Conservation (phyloP, 495 filamentous ascomycete genomes). For the Daldinia grandis region DNA sequence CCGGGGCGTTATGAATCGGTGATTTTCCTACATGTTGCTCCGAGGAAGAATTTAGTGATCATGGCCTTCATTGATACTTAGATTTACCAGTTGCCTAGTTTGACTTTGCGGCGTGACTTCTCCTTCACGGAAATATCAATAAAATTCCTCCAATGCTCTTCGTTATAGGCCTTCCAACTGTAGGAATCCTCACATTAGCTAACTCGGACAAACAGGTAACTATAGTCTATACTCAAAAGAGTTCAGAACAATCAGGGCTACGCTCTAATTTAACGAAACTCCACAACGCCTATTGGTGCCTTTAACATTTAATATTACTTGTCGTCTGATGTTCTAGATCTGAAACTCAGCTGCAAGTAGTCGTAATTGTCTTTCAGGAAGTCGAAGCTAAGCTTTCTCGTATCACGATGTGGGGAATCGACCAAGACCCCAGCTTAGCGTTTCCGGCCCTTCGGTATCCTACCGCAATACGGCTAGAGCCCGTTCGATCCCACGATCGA, state of each 20-base stretch:
- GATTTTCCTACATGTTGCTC: neutral
- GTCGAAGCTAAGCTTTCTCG: neutral
- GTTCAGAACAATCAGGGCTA: neutral
- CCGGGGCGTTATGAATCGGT: neutral
- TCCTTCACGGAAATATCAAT: neutral
- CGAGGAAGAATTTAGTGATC: neutral
- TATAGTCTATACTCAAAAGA: neutral
- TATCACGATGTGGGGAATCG: constrained; percentile 18
- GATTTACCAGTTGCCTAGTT: neutral
- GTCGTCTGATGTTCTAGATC: neutral
- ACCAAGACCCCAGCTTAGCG: constrained; percentile 14
- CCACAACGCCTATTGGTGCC: neutral
- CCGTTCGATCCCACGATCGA: neutral
- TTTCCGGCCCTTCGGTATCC: constrained; percentile 14
- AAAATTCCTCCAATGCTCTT: neutral
- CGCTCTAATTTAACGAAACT: neutral
- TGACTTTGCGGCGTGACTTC: neutral
- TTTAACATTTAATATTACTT: neutral
- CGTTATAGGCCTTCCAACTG: neutral
- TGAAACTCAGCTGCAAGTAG: neutral
- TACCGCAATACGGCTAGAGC: constrained; percentile 5
- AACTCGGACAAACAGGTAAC: neutral
- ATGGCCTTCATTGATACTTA: neutral
- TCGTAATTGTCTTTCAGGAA: neutral
- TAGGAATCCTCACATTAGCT: neutral